Evolutionary conservation across 1,284 basidiomycete species (phyloP), one percentile per base, ranked within the genome.

Genomic region (Kwoniella shivajii): DNA sequence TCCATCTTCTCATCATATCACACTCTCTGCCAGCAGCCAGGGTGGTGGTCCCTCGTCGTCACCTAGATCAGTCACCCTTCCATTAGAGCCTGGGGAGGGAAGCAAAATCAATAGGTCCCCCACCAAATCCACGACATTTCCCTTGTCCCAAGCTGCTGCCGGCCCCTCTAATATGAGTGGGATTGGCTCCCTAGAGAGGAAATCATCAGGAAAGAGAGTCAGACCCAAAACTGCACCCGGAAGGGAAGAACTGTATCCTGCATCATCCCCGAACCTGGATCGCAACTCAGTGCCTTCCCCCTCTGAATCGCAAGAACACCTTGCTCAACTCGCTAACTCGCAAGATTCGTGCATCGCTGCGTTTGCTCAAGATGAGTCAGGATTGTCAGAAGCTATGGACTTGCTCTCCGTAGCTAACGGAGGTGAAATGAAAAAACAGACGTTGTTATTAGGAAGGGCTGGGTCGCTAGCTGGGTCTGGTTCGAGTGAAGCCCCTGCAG

Each of bases 1-100:
- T 49, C 76, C 76, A 6, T 61, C 61, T 2, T 69, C 72, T 6
- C 70, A 73, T 48, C 76, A 78, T 62, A 69, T 78, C 46, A 72
- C 70, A 3, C 56, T 76, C 11, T 66, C 69, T 14, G 57, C 66
- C 2, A 49, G 61, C 11, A 38, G 60, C 1, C 56, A 60, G 13
- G 58, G 45, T 16, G 42, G 43, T 24, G 53, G 37, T 38, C 16
- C 42, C 18, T 37, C 34, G 34, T 46, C 54, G 16, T 47, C 56
- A 30, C 39, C 57, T 39, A 18, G 41, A 18, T 54, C 54, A 10
- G 45, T 56, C 26, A 26, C 59, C 6, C 46, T 50, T 3, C 43
- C 49, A 11, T 31, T 57, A 29, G 44, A 39, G 44, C 29, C 53
- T 42, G 18, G 39, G 39, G 16, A 14, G 39, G 20, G 27, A 6